phyloP scores from a whole-genome alignment of 116 monocot genomes.

The Dioscorea cayenensis region DNA sequence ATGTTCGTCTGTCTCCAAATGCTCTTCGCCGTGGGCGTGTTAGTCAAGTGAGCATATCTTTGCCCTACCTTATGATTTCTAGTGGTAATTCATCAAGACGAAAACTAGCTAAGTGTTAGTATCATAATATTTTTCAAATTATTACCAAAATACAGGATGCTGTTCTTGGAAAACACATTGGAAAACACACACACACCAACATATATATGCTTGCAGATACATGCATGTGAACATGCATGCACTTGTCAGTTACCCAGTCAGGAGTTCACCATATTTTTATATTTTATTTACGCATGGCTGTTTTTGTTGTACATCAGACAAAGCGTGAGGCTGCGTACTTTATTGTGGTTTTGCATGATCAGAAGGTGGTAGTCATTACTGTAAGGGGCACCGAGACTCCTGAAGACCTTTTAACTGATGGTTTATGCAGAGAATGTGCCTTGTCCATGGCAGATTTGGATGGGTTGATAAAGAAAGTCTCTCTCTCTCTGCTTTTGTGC shows the following conservation, averaged over 20 bases:
- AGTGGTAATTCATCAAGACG: no score
- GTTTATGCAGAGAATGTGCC: slow-evolving; percentile 73
- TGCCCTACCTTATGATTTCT: not conserved
- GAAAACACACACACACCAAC: no score
- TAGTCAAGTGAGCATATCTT: slow-evolving; percentile 48
- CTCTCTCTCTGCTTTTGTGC: slow-evolving; percentile 8
- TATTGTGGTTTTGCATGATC: slow-evolving; percentile 77
- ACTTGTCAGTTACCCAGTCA: no score
- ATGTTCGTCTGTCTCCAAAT: slow-evolving; percentile 59
- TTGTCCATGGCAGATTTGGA: slow-evolving; percentile 79
- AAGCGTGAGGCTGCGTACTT: slow-evolving; percentile 96
- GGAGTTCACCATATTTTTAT: no score
- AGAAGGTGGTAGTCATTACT: slow-evolving; percentile 70
- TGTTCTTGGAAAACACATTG: no score
- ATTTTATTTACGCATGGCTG: no score
- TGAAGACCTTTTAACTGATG: slow-evolving; percentile 98
- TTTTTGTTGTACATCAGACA: slow-evolving; percentile 30
- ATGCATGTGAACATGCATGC: no score
- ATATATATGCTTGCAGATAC: no score
- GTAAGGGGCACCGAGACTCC: slow-evolving; percentile 96
- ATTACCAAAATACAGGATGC: no score
- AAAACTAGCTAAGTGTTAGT: no score
- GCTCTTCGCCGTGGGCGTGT: slow-evolving; percentile 75
- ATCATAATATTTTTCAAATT: no score
- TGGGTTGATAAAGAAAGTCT: slow-evolving; percentile 75